phyloP scores from a whole-genome alignment of 306 rosid species.

The Cicer chorassanicum region DNA sequence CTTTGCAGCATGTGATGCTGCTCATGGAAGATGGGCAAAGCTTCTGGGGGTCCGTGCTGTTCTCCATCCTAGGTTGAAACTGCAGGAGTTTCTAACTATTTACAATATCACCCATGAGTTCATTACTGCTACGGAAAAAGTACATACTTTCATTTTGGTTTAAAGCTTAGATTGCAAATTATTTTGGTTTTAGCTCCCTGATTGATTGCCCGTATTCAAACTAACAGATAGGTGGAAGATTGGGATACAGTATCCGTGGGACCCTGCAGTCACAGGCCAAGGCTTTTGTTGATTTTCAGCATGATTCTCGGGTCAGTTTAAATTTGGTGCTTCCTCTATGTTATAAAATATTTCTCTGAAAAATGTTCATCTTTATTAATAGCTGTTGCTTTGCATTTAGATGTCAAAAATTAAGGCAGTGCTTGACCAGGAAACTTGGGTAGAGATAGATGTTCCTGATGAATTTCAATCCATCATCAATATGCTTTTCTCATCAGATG shows the following conservation, averaged over 20 bases:
- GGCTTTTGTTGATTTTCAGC: constrained; percentile 96
- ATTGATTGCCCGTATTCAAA: constrained; percentile 43
- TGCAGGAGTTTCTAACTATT: constrained; percentile 88
- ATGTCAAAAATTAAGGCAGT: constrained; percentile 95
- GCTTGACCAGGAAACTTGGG: constrained; percentile 99
- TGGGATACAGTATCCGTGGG: constrained; percentile 98
- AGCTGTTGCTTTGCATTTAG: constrained; percentile 53
- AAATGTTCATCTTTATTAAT: constrained; percentile 41
- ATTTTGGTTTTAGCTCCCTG: constrained; percentile 42
- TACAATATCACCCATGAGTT: constrained; percentile 90
- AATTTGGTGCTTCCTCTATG: constrained; percentile 19
- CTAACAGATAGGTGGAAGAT: constrained; percentile 96
- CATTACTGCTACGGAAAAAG: constrained; percentile 91
- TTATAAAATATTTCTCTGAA: constrained; percentile 19
- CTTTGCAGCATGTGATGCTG: constrained; percentile 99
- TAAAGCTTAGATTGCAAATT: constrained; percentile 29
- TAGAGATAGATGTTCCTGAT: constrained; percentile 97
- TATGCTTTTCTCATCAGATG: constrained; percentile 61
- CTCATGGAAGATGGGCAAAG: constrained; percentile 99
- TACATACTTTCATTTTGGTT: constrained; percentile 44
- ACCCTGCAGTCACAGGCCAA: constrained; percentile 97
- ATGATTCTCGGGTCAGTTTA: constrained; percentile 90
- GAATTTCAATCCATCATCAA: constrained; percentile 87
- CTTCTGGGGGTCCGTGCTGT: constrained; percentile 96
- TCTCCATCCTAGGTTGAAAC: constrained; percentile 93